Evolutionary conservation across 192 early-diverging fungal genomes (phyloP).

Genomic region (Entomortierella parvispora): DNA sequence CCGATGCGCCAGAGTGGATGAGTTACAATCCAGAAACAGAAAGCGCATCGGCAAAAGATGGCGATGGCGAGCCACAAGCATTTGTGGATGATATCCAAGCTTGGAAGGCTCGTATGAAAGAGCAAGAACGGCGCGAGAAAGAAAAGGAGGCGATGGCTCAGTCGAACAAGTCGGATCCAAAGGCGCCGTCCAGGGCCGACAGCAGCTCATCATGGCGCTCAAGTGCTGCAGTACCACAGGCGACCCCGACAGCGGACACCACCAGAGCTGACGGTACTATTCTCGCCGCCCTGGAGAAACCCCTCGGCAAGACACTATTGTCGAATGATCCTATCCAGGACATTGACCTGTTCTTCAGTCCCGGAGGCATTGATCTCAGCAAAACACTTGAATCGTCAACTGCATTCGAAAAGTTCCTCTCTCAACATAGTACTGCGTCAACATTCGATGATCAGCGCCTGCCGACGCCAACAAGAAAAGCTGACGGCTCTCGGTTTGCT

Average conservation of each 20-base stretch:
- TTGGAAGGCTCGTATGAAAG: constrained; percentile 69
- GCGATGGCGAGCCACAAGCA: constrained; percentile 38
- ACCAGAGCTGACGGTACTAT: constrained; percentile 15
- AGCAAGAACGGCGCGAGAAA: constrained; percentile 59
- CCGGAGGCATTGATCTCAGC: constrained; percentile 50
- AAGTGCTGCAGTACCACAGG: neutral
- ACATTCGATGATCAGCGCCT: constrained; percentile 3
- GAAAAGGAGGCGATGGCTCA: constrained; percentile 39
- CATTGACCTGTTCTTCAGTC: constrained; percentile 57
- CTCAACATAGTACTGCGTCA: constrained; percentile 49
- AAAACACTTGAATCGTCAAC: constrained; percentile 42
- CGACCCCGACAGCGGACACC: neutral
- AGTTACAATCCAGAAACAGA: constrained; percentile 64
- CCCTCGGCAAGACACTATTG: constrained; percentile 22
- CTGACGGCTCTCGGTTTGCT: constrained; percentile 67
- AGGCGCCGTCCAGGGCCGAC: constrained; percentile 55
- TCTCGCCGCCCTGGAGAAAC: constrained; percentile 11
- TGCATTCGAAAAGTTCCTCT: constrained; percentile 60
- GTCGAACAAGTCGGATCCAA: constrained; percentile 35
- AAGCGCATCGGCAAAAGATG: constrained; percentile 20
- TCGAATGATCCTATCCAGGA: constrained; percentile 45
- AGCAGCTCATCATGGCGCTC: constrained; percentile 58
- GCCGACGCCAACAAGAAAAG: constrained; percentile 27
- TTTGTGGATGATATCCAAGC: constrained; percentile 66
- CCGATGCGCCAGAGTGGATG: constrained; percentile 69